These are phyloP conservation scores for Pichia deserticola DNA, from an alignment of 805 yeast species.

Conservation along the genomic window DNA sequence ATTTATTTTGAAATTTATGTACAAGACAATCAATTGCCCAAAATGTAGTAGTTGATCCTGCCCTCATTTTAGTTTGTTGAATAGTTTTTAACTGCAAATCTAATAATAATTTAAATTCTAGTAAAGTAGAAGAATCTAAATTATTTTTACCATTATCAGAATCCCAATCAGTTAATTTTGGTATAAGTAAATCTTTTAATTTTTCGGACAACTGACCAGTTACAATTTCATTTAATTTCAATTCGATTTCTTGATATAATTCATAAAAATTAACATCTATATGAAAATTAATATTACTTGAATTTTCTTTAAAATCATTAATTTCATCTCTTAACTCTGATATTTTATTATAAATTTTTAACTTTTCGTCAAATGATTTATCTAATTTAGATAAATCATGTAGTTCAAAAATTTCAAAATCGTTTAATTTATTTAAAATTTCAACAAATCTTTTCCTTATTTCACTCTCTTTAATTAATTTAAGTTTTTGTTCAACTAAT, in stretches of 20 bases:
- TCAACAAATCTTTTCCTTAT: background rate
- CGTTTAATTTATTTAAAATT: constrained; percentile 1
- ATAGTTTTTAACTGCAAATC: background rate
- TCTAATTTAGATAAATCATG: background rate
- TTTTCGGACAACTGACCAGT: background rate
- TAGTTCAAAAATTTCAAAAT: constrained; percentile 7
- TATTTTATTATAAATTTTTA: background rate
- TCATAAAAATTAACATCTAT: background rate
- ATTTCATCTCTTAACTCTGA: background rate
- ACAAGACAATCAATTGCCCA: constrained; percentile 46
- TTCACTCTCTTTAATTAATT: constrained; percentile 3
- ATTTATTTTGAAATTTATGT: constrained; percentile 39
- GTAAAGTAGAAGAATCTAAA: background rate
- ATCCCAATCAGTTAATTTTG: background rate
- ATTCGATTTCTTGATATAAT: background rate
- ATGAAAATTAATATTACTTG: background rate
- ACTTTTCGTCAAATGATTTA: background rate
- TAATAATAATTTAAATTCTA: background rate
- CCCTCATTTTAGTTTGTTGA: constrained; percentile 20
- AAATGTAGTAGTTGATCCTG: constrained; percentile 34
- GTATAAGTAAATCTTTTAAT: background rate
- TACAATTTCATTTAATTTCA: background rate
- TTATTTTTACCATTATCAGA: background rate
- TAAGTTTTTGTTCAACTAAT: constrained; percentile 4
- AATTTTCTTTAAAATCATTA: background rate